These are phyloP conservation scores for Luffa acutangula DNA, from an alignment of 306 rosid genomes.

Conservation along the genomic window DNA sequence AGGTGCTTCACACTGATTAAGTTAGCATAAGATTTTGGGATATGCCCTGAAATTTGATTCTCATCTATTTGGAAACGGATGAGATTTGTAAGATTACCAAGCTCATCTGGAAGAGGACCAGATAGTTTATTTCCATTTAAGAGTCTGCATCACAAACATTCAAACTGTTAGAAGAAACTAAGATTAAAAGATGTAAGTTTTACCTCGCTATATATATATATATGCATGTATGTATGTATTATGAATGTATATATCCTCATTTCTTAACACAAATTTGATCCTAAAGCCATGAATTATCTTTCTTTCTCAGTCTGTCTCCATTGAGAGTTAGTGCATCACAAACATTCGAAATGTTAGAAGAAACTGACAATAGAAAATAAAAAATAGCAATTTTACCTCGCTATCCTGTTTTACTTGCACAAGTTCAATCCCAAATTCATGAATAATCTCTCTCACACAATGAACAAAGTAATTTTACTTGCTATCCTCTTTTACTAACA, in stretches of 20 bases:
- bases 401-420: background rate
- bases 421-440: background rate
- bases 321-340: constrained; percentile 27
- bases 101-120: constrained; percentile 40
- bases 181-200: background rate
- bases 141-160: constrained; percentile 24
- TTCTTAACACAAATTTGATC: background rate
- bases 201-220: background rate
- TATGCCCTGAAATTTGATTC: constrained; percentile 29
- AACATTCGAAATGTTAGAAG: background rate
- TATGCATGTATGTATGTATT: background rate
- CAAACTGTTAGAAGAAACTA: background rate
- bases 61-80: constrained; percentile 35
- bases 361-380: background rate
- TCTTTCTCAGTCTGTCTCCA: constrained; percentile 21
- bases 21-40: constrained; percentile 35
- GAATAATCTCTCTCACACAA: background rate
- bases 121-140: constrained; percentile 36
- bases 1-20: constrained; percentile 21
- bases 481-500: background rate
- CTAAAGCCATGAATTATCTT: background rate
- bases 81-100: constrained; percentile 32
- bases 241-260: background rate
- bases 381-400: background rate
- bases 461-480: background rate